Conservation (phyloP, 768 basidiomycete species). For the Leccinum uliginosum region DNA sequence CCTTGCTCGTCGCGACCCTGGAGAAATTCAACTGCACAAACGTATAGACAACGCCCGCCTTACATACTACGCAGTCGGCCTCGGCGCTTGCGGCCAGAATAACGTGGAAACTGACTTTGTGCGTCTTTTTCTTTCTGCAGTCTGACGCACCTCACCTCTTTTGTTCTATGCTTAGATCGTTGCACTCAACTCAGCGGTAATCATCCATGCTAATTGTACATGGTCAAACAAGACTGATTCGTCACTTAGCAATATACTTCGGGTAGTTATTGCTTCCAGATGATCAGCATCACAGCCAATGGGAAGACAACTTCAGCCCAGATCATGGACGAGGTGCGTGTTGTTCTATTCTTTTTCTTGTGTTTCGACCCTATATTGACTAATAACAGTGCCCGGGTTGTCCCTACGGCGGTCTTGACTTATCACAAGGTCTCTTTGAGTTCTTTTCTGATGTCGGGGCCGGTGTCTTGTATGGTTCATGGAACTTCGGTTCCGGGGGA, state of each 20-base stretch:
- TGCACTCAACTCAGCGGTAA: conserved; percentile 36
- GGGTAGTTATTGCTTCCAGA: conserved; percentile 54
- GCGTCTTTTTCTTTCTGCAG: conserved; percentile 4
- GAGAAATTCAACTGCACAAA: conserved; percentile 20
- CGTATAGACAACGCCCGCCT: conserved; percentile 23
- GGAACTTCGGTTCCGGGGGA: conserved; percentile 40
- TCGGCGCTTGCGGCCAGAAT: conserved; percentile 39
- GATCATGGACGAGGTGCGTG: conserved; percentile 55
- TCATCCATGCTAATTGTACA: background rate
- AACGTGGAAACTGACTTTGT: conserved; percentile 34
- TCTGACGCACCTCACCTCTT: conserved; percentile 1
- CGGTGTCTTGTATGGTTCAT: conserved; percentile 59
- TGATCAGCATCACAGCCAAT: conserved; percentile 55
- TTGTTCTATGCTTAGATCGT: conserved; percentile 41
- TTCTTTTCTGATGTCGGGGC: conserved; percentile 44
- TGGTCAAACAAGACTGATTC: conserved; percentile 1
- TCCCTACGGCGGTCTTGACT: conserved; percentile 60
- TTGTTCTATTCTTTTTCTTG: background rate
- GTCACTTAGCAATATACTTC: conserved; percentile 48
- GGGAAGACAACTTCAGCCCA: conserved; percentile 56
- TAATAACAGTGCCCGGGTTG: conserved; percentile 60
- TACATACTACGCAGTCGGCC: conserved; percentile 40
- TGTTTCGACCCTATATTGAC: background rate
- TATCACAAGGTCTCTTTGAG: conserved; percentile 62
- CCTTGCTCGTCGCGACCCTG: conserved; percentile 24